Conservation (phyloP, 345 rosid species). For the Cardamine chenopodiifolia region DNA sequence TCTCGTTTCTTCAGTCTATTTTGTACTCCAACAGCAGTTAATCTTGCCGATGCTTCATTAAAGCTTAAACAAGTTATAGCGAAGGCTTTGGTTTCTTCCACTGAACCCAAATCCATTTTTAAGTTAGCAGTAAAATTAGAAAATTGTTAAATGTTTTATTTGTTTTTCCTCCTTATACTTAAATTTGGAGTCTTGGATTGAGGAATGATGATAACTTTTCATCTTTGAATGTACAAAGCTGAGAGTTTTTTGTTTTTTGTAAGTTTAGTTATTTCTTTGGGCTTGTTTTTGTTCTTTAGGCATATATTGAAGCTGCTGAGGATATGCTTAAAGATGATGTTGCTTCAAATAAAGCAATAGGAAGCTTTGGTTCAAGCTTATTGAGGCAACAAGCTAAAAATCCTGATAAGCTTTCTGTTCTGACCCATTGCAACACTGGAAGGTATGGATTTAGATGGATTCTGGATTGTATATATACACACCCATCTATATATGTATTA, state of each 20-base stretch:
- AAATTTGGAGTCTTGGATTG: background rate
- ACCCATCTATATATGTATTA: background rate
- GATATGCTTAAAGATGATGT: conserved; percentile 86
- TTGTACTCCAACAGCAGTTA: conserved; percentile 86
- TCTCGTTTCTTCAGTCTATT: conserved; percentile 61
- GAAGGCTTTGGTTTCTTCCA: conserved; percentile 49
- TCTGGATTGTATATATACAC: background rate
- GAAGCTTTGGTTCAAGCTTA: conserved; percentile 67
- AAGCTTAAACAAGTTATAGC: conserved; percentile 67
- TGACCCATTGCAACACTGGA: conserved; percentile 99
- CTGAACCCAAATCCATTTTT: conserved; percentile 53
- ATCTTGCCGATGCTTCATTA: conserved; percentile 87
- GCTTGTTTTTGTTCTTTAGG: conserved; percentile 45
- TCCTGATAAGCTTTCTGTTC: conserved; percentile 55
- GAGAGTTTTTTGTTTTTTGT: background rate
- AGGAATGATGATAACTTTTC: background rate
- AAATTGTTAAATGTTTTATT: background rate
- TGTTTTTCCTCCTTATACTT: background rate
- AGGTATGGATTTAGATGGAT: conserved; percentile 49
- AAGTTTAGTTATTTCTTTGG: conserved; percentile 18
- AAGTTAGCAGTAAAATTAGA: conserved; percentile 49
- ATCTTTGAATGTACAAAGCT: background rate
- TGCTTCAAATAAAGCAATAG: conserved; percentile 90
- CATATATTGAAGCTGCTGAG: conserved; percentile 80
- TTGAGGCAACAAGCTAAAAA: conserved; percentile 52